These are phyloP conservation scores for Porphyrellus cyaneotinctus DNA, from an alignment of 768 basidiomycete species.

Conservation along the genomic window DNA sequence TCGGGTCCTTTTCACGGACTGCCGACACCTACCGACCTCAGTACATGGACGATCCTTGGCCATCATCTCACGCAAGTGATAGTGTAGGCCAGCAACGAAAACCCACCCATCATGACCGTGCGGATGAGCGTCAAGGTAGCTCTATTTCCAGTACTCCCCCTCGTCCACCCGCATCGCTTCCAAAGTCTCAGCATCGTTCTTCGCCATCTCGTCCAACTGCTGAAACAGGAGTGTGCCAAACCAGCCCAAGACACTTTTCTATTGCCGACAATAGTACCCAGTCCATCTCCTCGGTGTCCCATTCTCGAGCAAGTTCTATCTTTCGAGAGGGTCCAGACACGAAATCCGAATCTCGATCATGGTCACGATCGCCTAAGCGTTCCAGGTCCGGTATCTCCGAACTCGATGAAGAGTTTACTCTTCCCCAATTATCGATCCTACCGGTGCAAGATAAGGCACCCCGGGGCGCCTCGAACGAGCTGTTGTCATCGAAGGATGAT, in stretches of 20 bases:
- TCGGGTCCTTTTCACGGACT: constrained; percentile 33
- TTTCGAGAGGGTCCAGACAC: constrained; percentile 31
- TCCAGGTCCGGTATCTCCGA: constrained; percentile 29
- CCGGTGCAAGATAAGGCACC: constrained; percentile 36
- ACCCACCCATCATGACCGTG: constrained; percentile 22
- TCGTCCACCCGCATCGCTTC: constrained; percentile 14
- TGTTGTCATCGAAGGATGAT: constrained; percentile 9
- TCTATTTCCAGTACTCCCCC: constrained; percentile 35
- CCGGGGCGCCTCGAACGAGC: constrained; percentile 13
- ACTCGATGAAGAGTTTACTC: constrained; percentile 16
- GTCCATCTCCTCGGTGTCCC: constrained; percentile 16
- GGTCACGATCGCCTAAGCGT: constrained; percentile 49
- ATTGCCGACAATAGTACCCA: constrained; percentile 12
- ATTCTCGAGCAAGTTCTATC: constrained; percentile 28
- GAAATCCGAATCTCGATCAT: constrained; percentile 41
- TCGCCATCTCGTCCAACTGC: constrained; percentile 19
- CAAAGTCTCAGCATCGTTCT: constrained; percentile 21
- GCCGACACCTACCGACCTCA: constrained; percentile 52
- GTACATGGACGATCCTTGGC: constrained; percentile 36
- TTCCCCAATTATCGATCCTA: constrained; percentile 18
- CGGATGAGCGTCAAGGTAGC: constrained; percentile 25
- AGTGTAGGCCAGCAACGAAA: constrained; percentile 26
- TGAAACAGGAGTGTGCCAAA: constrained; percentile 6
- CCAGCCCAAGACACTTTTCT: constrained; percentile 1
- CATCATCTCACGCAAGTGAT: constrained; percentile 27